Base-by-base conservation (phyloP, 495 filamentous ascomycete species). In the Rusavskia elegans region DNA sequence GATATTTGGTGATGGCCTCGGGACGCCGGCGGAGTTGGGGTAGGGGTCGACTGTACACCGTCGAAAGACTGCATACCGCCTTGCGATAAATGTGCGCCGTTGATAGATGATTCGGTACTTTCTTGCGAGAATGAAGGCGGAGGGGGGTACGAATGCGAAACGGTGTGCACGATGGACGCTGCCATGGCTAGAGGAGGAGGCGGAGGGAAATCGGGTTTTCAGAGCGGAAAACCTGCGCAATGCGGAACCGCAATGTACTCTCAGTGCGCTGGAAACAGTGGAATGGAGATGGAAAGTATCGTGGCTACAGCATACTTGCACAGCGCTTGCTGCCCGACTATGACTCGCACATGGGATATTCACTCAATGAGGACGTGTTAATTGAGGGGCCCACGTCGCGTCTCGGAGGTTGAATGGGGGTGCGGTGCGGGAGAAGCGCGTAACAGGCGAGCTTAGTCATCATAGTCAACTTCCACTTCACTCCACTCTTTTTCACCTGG, bases 41-140 rank as follows among this genome's bases (percentile, higher is more conserved):
- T 69, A 53, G 73, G 75, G n/a, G 76, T 78, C 21, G 75, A 72
- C 61, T 74, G 72, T 42, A 72, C 68, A 55, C 66, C 68, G 58
- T 73, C 69, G 50, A 78, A 70, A 20, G 73, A 75, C 39, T 69
- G 71, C 59, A 75, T 62, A 59, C 71, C 65, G 52, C 68, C 66
- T 53, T 70, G 68, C 25, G 71, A 69, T 54, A 59, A 55, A 63
- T 37, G 65, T 52, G 68, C 63, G 49, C 69, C 67, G 59, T 71
- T 69, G n/a, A 52, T 49, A 45, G 60, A 53, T 27, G 67, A 68
- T 30, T 66, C 68, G 48, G 61, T 66, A 54, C 64, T 73, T 49
- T 64, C 67, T 56, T 69, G 69, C 2, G 67, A 71, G 58, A 67
- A 75, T 50, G 61, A 61, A 38, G 69, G 71, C 61, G 72, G 74